These are phyloP conservation scores for Termitomyces sp. DNA, from an alignment of 1,284 basidiomycete species.

Conservation along the genomic window DNA sequence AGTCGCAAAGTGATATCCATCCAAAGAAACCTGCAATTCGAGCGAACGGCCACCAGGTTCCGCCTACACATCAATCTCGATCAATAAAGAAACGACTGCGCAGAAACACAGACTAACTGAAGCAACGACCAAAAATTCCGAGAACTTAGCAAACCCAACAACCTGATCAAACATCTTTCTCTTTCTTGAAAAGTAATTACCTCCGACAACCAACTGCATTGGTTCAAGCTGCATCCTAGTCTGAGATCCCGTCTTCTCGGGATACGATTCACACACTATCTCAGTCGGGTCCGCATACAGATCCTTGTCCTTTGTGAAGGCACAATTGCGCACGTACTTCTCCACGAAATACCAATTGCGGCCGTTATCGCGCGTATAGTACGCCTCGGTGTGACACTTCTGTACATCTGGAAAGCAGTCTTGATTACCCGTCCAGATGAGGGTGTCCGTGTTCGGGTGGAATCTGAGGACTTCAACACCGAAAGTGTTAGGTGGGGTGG, in stretches of 20 bases:
- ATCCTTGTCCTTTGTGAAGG: conserved; percentile 83
- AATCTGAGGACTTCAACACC: conserved; percentile 78
- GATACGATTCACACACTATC: conserved; percentile 91
- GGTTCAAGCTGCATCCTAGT: conserved; percentile 58
- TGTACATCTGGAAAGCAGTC: conserved; percentile 49
- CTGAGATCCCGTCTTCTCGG: conserved; percentile 81
- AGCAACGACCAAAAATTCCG: conserved; percentile 61
- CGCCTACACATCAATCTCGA: conserved; percentile 38
- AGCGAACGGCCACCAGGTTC: conserved; percentile 55
- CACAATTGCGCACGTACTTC: conserved; percentile 84
- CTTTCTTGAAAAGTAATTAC: conserved; percentile 70
- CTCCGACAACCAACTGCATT: conserved; percentile 77
- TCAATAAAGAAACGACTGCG: not conserved
- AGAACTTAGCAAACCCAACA: conserved; percentile 95
- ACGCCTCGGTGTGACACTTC: conserved; percentile 69
- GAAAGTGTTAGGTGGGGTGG: conserved; percentile 76
- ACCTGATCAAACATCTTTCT: conserved; percentile 80
- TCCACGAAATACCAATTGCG: conserved; percentile 76
- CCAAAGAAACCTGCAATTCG: conserved; percentile 87
- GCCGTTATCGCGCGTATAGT: conserved; percentile 77
- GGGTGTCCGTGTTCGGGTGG: conserved; percentile 81
- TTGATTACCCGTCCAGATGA: conserved; percentile 86
- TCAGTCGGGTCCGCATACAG: conserved; percentile 79
- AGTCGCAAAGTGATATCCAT: conserved; percentile 79
- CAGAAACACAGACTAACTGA: conserved; percentile 50